A percentile compares a stretch with the other conserved stretches of the same genome.
phyloP scores from a whole-genome alignment of 1,139 yeast genomes.

The Geotrichum carabidarum region DNA sequence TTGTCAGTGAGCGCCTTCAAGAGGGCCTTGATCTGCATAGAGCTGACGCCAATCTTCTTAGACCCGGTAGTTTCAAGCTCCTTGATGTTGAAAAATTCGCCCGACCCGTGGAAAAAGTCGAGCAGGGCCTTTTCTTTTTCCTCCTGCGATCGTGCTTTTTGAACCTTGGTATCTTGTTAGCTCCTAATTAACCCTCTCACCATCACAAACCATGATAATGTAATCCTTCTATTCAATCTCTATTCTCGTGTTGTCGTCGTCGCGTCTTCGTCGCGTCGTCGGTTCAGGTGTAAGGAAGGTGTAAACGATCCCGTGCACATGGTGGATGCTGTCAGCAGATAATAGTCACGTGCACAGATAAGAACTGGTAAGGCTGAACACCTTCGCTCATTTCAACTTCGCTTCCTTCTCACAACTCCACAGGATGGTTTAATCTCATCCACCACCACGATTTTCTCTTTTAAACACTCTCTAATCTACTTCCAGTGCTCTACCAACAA shows the following conservation, averaged over 20 bases:
- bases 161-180: slow-evolving; percentile 1
- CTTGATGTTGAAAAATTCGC: slow-evolving; percentile 46
- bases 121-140: slow-evolving; percentile 30
- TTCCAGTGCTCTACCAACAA: background rate
- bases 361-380: too few relatives aligned
- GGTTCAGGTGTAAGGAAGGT: too few relatives aligned
- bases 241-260: background rate
- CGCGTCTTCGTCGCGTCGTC: too few relatives aligned
- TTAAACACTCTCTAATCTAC: too few relatives aligned
- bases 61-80: slow-evolving; percentile 49
- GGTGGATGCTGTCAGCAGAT: too few relatives aligned
- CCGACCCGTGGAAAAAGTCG: slow-evolving; percentile 42
- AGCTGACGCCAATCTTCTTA: slow-evolving; percentile 44
- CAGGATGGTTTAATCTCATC: too few relatives aligned
- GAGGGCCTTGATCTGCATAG: slow-evolving; percentile 50
- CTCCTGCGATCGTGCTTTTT: slow-evolving; percentile 19
- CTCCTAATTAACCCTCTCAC: background rate
- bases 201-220: background rate
- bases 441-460: too few relatives aligned
- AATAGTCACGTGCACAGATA: too few relatives aligned
- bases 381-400: too few relatives aligned
- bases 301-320: too few relatives aligned
- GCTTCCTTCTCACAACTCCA: too few relatives aligned
- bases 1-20: slow-evolving; percentile 46
- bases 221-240: background rate